A percentile compares a stretch with the other conserved stretches of the same genome.
These are phyloP conservation scores for Pelargonium australe DNA, from an alignment of 441 rosid species.

Conservation along the genomic window DNA sequence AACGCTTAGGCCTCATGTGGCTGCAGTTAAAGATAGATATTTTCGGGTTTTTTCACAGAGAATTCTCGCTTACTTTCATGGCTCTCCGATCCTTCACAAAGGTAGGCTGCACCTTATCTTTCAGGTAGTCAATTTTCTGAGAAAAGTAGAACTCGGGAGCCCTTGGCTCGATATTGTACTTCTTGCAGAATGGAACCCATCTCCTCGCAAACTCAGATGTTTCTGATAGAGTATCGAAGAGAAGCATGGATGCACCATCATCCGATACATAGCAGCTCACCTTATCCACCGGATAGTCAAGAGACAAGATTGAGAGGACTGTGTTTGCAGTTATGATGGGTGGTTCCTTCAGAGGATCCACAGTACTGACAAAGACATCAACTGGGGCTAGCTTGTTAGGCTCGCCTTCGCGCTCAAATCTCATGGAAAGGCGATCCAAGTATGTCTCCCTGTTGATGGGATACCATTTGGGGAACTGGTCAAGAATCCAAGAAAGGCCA, in stretches of 20 bases:
- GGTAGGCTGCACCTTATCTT: constrained; percentile 93
- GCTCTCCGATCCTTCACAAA: constrained; percentile 99
- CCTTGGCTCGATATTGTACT: constrained; percentile 84
- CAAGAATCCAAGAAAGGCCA: constrained; percentile 96
- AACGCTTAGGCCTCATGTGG: neutral
- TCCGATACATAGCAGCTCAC: constrained; percentile 96
- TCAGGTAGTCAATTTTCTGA: constrained; percentile 91
- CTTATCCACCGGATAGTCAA: constrained; percentile 97
- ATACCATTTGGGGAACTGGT: constrained; percentile 98
- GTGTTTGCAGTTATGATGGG: constrained; percentile 98
- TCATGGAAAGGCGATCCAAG: constrained; percentile 91
- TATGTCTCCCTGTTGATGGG: constrained; percentile 99
- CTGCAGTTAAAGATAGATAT: constrained; percentile 9
- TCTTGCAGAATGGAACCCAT: constrained; percentile 96
- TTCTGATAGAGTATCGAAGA: constrained; percentile 89
- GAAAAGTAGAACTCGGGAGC: constrained; percentile 98
- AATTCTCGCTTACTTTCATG: constrained; percentile 69
- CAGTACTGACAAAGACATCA: constrained; percentile 97
- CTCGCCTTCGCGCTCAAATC: constrained; percentile 95
- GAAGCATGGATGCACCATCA: constrained; percentile 98
- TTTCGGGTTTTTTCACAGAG: neutral
- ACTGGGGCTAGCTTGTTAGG: constrained; percentile 96
- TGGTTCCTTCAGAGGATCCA: constrained; percentile 93
- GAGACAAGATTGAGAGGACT: constrained; percentile 88
- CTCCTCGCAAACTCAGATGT: constrained; percentile 96